A percentile compares a stretch with the other conserved stretches of the same genome.
Evolutionary conservation across 139 green algal species (phyloP).

Genomic region (Coccomyxa sp.): DNA sequence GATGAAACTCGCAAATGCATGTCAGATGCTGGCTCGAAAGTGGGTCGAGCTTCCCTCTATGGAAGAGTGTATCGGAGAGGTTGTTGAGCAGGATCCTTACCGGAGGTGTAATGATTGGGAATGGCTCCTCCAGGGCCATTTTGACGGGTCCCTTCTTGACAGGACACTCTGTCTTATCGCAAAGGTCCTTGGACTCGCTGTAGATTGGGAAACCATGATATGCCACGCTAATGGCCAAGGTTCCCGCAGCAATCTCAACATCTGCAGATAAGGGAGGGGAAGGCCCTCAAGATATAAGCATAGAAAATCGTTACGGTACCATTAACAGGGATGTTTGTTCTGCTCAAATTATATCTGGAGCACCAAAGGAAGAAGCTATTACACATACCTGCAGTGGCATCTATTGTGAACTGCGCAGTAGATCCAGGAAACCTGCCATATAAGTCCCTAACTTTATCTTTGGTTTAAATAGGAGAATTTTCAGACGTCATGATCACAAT

Average conservation of each 20-base stretch:
- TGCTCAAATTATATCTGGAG: too few species aligned
- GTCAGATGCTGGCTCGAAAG: neutral
- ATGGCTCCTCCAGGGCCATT: conserved; percentile 16
- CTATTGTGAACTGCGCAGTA: neutral
- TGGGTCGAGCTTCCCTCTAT: neutral
- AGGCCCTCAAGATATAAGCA: too few species aligned
- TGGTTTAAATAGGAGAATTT: too few species aligned
- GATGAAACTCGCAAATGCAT: neutral
- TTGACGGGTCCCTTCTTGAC: conserved; percentile 13
- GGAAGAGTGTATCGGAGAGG: neutral
- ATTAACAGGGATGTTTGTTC: too few species aligned
- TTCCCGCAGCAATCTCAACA: conserved; percentile 8
- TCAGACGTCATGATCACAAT: too few species aligned
- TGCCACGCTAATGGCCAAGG: conserved; percentile 18
- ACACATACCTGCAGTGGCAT: conserved; percentile 3
- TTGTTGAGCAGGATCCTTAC: neutral
- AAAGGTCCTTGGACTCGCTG: conserved; percentile 23
- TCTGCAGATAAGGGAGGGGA: neutral
- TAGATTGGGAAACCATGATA: conserved; percentile 33
- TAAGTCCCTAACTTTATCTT: too few species aligned
- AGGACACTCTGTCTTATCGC: conserved; percentile 26
- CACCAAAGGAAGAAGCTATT: too few species aligned
- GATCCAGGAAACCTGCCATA: neutral
- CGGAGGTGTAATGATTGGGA: conserved; percentile 20
- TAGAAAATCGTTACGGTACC: too few species aligned